Evolutionary conservation across 305 asterid species (phyloP).

Genomic region (Plantago lanceolata): DNA sequence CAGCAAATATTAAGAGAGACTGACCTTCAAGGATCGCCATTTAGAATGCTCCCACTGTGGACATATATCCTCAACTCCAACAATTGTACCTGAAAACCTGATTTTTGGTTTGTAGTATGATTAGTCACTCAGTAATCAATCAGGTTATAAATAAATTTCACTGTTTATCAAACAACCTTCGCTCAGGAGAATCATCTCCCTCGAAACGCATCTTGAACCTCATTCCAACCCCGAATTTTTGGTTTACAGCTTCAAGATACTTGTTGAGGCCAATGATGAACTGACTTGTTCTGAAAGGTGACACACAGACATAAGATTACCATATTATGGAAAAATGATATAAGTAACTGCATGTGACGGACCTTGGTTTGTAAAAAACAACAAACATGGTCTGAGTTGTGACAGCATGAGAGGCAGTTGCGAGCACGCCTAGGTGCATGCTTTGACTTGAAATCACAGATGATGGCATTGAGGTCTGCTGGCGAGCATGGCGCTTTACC

Average conservation of each 20-base stretch:
- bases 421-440: constrained; percentile 96
- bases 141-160: too few relatives aligned
- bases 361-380: constrained; percentile 97
- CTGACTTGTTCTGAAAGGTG: constrained; percentile 69
- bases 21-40: constrained; percentile 90
- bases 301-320: not conserved
- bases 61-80: constrained; percentile 66
- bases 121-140: too few relatives aligned
- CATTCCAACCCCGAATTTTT: constrained; percentile 75
- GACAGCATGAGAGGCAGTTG: constrained; percentile 93
- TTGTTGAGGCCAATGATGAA: constrained; percentile 85
- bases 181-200: constrained; percentile 91
- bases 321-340: not conserved
- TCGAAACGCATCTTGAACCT: constrained; percentile 91
- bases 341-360: not conserved
- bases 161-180: constrained; percentile 32
- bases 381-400: constrained; percentile 62
- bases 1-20: not conserved
- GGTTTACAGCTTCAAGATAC: constrained; percentile 63
- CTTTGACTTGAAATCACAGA: constrained; percentile 96
- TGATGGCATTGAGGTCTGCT: constrained; percentile 78
- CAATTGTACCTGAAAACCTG: constrained; percentile 76
- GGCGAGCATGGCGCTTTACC: constrained; percentile 65
- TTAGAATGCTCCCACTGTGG: constrained; percentile 67
- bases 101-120: not conserved